Evolutionary conservation across 768 basidiomycete genomes (phyloP).

Genomic region (Collybiopsis confluens): DNA sequence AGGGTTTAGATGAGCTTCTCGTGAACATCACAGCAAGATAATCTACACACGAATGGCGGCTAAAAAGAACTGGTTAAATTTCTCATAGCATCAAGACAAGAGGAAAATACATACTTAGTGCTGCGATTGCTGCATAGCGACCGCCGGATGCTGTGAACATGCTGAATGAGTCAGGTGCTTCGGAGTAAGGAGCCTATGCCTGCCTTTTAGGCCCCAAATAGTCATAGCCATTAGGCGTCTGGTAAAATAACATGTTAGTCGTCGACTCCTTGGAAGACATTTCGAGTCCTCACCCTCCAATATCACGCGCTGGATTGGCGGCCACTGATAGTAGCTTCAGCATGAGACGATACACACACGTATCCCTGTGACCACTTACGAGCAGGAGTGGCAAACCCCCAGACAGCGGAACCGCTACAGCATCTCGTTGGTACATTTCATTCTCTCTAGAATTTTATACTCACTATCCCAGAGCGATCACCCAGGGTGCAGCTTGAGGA

Average conservation of each 20-base stretch:
- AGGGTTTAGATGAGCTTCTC: conserved; percentile 9
- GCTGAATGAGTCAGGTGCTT: no score
- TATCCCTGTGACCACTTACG: conserved; percentile 32
- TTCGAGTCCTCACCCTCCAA: conserved; percentile 62
- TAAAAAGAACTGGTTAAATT: no score
- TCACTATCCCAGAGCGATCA: conserved; percentile 59
- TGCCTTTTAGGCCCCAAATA: conserved; percentile 33
- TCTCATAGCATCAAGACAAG: no score
- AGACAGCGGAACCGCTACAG: conserved; percentile 50
- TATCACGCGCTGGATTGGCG: conserved; percentile 64
- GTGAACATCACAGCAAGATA: no score
- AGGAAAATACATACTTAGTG: no score
- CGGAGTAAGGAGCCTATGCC: no score
- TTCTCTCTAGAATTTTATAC: conserved; percentile 20
- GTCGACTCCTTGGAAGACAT: no score
- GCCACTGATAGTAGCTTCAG: conserved; percentile 33
- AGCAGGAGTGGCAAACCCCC: conserved; percentile 53
- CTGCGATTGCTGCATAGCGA: conserved; percentile 39
- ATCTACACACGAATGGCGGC: conserved; percentile 19
- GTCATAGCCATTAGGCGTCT: no score
- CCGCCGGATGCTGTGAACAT: conserved; percentile 34
- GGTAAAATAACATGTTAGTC: no score
- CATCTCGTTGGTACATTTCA: not conserved
- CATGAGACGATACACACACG: not conserved
- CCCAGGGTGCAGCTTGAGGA: conserved; percentile 45